These are phyloP conservation scores for Carallia pectinifolia DNA, from an alignment of 345 rosid genomes.

Conservation along the genomic window DNA sequence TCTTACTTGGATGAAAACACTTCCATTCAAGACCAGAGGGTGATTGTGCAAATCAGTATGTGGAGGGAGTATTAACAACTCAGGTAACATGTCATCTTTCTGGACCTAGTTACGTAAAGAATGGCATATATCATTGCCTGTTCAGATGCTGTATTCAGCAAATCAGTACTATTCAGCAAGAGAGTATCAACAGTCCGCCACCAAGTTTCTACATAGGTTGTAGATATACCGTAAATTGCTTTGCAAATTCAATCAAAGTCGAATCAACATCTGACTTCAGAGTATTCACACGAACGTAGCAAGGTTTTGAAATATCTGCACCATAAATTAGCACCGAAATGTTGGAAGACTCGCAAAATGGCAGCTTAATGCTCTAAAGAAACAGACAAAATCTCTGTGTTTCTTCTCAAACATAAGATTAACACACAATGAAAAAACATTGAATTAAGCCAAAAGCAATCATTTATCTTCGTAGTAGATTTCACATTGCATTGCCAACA, in stretches of 20 bases:
- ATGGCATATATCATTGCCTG: not conserved
- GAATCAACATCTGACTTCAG: constrained; percentile 69
- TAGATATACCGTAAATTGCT: constrained; percentile 49
- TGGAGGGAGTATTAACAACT: constrained; percentile 74
- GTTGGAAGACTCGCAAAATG: not conserved
- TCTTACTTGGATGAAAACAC: constrained; percentile 72
- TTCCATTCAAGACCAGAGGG: constrained; percentile 68
- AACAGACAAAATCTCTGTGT: not conserved
- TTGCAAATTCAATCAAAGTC: constrained; percentile 57
- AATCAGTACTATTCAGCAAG: not conserved
- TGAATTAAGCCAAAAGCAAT: not conserved
- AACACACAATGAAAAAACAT: not conserved
- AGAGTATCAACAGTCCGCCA: not conserved
- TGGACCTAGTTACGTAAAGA: constrained; percentile 49
- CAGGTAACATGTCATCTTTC: constrained; percentile 68
- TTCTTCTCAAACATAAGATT: not conserved
- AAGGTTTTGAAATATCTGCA: constrained; percentile 66
- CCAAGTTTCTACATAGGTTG: constrained; percentile 7
- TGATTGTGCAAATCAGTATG: constrained; percentile 82
- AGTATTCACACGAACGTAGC: constrained; percentile 85
- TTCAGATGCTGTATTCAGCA: not conserved
- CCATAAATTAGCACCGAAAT: constrained; percentile 19
- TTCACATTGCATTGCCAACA: not conserved
- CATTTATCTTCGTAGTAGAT: not conserved
- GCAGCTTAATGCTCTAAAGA: not conserved